Percentiles rank a stretch among this genome's conserved stretches.
Evolutionary conservation across 176 grass and related monocot genomes (phyloP).

Genomic region (Guadua angustifolia): DNA sequence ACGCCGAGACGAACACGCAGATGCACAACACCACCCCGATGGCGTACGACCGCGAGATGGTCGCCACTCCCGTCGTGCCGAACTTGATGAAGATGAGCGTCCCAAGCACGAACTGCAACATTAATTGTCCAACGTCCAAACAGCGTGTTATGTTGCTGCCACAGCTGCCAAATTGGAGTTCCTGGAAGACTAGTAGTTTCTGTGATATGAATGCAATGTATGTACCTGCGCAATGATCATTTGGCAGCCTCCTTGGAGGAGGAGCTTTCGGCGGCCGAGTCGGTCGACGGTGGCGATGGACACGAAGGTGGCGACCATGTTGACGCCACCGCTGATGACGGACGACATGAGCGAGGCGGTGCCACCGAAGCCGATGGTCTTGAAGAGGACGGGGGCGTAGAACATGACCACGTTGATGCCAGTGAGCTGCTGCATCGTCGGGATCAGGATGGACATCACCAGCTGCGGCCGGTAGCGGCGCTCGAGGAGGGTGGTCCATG

Average conservation of each 20-base stretch:
- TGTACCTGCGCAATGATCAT: conserved; percentile 44
- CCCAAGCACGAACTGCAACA: conserved; percentile 42
- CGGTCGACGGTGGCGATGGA: conserved; percentile 57
- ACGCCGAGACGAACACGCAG: conserved; percentile 82
- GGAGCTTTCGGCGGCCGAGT: conserved; percentile 47
- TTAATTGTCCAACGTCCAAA: not conserved
- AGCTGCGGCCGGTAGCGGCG: conserved; percentile 42
- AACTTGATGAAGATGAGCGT: conserved; percentile 44
- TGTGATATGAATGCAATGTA: not conserved
- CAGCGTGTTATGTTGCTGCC: not conserved
- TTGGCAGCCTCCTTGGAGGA: conserved; percentile 38
- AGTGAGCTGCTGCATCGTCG: conserved; percentile 58
- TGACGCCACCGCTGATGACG: conserved; percentile 54
- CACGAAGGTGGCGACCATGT: conserved; percentile 51
- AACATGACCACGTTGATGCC: conserved; percentile 71
- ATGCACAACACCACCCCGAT: conserved; percentile 56
- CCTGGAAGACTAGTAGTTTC: not conserved
- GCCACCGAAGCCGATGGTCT: conserved; percentile 56
- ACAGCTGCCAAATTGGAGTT: not conserved
- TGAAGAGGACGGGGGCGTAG: conserved; percentile 59
- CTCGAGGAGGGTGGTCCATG: conserved; percentile 44
- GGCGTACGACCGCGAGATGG: conserved; percentile 37
- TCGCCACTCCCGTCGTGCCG: conserved; percentile 32
- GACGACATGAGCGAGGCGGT: conserved; percentile 57
- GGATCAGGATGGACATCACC: conserved; percentile 41